Evolutionary conservation across 306 rosid genomes (phyloP).

Genomic region (Alnus rubra): DNA sequence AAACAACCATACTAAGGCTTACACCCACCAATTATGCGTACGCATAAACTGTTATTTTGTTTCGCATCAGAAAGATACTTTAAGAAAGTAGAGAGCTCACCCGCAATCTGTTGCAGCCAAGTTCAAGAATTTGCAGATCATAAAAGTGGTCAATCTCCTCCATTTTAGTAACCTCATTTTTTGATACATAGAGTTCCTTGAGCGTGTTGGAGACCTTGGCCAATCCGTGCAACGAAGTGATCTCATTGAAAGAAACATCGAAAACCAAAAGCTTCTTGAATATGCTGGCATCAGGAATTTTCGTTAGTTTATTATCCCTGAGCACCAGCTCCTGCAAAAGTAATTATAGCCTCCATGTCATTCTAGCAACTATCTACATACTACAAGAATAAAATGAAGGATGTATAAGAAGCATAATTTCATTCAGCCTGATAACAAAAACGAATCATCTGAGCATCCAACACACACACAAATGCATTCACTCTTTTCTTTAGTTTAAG

Average conservation of each 20-base stretch:
- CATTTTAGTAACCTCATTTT: slow-evolving; percentile 72
- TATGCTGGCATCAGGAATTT: slow-evolving; percentile 70
- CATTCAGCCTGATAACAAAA: not conserved
- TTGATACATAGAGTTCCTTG: slow-evolving; percentile 88
- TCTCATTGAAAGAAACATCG: slow-evolving; percentile 85
- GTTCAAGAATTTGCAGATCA: slow-evolving; percentile 78
- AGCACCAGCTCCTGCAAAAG: slow-evolving; percentile 68
- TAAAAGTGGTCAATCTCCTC: slow-evolving; percentile 85
- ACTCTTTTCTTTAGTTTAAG: not conserved
- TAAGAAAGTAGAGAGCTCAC: slow-evolving; percentile 41
- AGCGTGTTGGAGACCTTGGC: slow-evolving; percentile 53
- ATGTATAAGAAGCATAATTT: not conserved
- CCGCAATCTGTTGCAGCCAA: slow-evolving; percentile 85
- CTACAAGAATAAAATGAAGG: not conserved
- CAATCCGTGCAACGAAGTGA: slow-evolving; percentile 63
- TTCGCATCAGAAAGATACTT: not conserved
- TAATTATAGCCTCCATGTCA: not conserved
- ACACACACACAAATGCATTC: not conserved
- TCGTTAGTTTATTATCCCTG: slow-evolving; percentile 75
- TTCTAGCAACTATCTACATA: not conserved
- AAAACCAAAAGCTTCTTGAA: slow-evolving; percentile 69
- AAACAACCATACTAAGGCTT: not conserved
- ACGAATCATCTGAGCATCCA: not conserved
- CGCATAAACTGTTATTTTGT: not conserved
- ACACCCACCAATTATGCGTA: not conserved